These are phyloP conservation scores for Madurella fahalii DNA, from an alignment of 2,329 filamentous ascomycete species.

Conservation along the genomic window DNA sequence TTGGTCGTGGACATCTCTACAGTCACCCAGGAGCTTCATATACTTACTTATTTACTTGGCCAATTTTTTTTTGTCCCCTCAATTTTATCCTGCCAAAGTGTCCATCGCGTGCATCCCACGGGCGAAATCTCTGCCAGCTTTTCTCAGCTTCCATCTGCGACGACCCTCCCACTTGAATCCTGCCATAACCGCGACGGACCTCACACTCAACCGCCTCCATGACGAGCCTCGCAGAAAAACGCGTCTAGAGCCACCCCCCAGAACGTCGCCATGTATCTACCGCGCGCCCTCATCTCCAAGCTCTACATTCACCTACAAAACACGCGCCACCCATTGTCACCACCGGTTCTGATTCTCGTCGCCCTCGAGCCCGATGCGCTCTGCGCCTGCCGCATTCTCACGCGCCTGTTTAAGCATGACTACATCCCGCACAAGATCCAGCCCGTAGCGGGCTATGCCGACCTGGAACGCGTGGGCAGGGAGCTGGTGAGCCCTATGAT, in stretches of 20 bases:
- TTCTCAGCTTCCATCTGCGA: not conserved
- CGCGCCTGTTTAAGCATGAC: constrained; percentile 89
- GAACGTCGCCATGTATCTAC: constrained; percentile 74
- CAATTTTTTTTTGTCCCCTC: not conserved
- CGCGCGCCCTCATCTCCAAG: constrained; percentile 80
- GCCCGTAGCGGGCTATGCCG: constrained; percentile 86
- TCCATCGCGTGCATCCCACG: not conserved
- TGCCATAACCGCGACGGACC: not conserved
- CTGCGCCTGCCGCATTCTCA: constrained; percentile 91
- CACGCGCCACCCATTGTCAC: constrained; percentile 82
- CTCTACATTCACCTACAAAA: constrained; percentile 86
- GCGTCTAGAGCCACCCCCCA: constrained; percentile 25
- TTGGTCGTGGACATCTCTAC: not conserved
- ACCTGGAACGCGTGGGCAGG: constrained; percentile 74
- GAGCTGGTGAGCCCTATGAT: constrained; percentile 84
- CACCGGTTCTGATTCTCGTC: constrained; percentile 85
- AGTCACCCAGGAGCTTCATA: not conserved
- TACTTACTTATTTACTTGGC: not conserved
- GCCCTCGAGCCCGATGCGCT: constrained; percentile 93
- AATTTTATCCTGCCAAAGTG: not conserved
- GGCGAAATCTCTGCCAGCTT: not conserved
- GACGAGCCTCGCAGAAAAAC: constrained; percentile 28
- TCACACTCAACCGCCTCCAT: constrained; percentile 23
- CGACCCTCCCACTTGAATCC: not conserved
- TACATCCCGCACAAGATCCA: constrained; percentile 98